These are phyloP conservation scores for Cryptosporidium parvum DNA, from an alignment of 169 alveolate genomes.

Conservation along the genomic window DNA sequence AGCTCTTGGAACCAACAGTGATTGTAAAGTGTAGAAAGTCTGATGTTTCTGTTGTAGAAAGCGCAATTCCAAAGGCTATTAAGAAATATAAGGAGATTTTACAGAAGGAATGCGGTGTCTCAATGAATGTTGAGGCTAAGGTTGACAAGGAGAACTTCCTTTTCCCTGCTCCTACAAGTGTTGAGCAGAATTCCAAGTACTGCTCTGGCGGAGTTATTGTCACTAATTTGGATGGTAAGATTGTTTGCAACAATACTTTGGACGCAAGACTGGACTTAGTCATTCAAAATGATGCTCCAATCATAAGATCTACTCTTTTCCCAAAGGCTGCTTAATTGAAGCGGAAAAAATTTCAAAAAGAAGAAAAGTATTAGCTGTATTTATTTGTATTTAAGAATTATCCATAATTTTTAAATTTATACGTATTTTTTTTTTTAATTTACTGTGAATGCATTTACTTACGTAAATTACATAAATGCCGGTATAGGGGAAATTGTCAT, in stretches of 20 bases:
- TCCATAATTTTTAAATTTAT: conserved; percentile 5
- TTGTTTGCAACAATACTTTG: conserved; percentile 85
- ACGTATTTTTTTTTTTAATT: not conserved
- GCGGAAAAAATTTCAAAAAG: not conserved
- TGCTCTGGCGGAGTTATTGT: conserved; percentile 84
- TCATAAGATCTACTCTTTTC: conserved; percentile 83
- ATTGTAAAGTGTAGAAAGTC: conserved; percentile 87
- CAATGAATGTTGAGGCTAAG: conserved; percentile 82
- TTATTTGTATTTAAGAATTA: not conserved
- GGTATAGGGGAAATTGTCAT: conserved; percentile 34
- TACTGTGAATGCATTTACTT: conserved; percentile 11
- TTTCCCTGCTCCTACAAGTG: conserved; percentile 85
- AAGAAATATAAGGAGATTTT: conserved; percentile 81
- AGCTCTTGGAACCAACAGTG: conserved; percentile 86
- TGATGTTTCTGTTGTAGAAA: conserved; percentile 86
- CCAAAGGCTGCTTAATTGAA: conserved; percentile 59
- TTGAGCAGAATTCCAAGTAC: conserved; percentile 78
- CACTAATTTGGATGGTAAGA: conserved; percentile 84
- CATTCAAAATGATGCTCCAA: conserved; percentile 84
- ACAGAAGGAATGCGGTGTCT: conserved; percentile 81
- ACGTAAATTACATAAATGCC: not conserved
- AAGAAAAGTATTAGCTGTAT: not conserved
- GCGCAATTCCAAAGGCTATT: conserved; percentile 84
- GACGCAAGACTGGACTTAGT: conserved; percentile 83
- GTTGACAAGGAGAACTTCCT: conserved; percentile 83